A percentile compares a stretch with the other conserved stretches of the same genome.
These are phyloP conservation scores for Pseudopithomyces maydicus DNA, from an alignment of 2,329 filamentous ascomycete genomes.

Conservation along the genomic window DNA sequence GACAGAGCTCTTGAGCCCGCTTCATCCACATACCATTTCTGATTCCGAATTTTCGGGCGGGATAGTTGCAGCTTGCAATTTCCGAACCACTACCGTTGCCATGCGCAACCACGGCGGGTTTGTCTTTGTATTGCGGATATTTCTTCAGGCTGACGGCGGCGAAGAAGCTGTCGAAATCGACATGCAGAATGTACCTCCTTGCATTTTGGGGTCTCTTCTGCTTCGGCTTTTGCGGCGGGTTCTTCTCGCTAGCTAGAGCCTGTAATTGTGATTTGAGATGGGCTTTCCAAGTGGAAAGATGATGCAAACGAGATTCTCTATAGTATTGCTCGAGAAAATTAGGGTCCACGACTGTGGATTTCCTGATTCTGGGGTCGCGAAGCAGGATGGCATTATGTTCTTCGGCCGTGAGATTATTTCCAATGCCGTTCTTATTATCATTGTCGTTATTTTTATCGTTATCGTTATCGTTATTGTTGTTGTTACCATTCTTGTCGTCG, in stretches of 20 bases:
- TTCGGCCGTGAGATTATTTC: conserved; percentile 73
- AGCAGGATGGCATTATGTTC: conserved; percentile 89
- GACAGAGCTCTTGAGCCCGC: conserved; percentile 78
- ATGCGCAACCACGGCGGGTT: conserved; percentile 88
- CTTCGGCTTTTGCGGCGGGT: conserved; percentile 54
- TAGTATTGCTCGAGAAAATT: conserved; percentile 95
- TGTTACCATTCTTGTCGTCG: conserved; percentile 9
- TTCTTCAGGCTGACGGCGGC: conserved; percentile 87
- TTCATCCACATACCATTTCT: conserved; percentile 99
- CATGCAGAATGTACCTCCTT: conserved; percentile 85
- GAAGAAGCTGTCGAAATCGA: conserved; percentile 99
- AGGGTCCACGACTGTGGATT: conserved; percentile 89
- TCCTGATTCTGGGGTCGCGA: conserved; percentile 81
- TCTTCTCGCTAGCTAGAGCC: conserved; percentile 74
- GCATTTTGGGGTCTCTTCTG: conserved; percentile 64
- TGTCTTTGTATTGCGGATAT: conserved; percentile 73
- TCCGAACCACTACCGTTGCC: conserved; percentile 84
- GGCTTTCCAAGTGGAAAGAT: conserved; percentile 95
- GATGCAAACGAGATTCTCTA: conserved; percentile 90
- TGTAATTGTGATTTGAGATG: conserved; percentile 90
- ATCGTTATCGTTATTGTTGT: too few relatives aligned
- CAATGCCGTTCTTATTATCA: too few relatives aligned
- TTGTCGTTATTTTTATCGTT: conserved; percentile 30
- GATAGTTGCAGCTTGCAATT: conserved; percentile 97
- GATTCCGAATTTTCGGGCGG: conserved; percentile 81